Percentiles rank a stretch among this genome's conserved stretches.
Evolutionary conservation across 495 filamentous ascomycete genomes (phyloP).

Genomic region (Hypoxylon fuscum): DNA sequence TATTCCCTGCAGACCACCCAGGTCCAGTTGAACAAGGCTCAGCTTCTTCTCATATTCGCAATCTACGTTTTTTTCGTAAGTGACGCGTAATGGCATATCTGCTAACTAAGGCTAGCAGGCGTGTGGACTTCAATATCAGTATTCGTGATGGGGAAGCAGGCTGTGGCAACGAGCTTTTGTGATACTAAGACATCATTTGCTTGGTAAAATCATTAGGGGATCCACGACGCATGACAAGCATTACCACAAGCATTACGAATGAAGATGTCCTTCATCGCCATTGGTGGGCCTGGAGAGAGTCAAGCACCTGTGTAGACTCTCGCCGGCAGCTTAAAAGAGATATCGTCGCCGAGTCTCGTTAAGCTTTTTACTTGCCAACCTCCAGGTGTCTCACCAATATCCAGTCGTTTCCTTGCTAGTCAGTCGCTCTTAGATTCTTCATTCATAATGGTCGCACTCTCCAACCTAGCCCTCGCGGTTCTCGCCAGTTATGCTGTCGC

Average conservation of each 20-base stretch:
- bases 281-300: neutral
- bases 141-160: too few species aligned
- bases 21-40: conserved; percentile 30
- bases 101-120: conserved; percentile 5
- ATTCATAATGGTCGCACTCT: conserved; percentile 44
- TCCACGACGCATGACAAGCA: conserved; percentile 19
- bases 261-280: neutral
- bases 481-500: too few species aligned
- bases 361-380: conserved; percentile 13
- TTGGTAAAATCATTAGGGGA: neutral
- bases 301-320: neutral
- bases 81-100: conserved; percentile 28
- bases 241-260: conserved; percentile 27
- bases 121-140: neutral
- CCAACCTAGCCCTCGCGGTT: conserved; percentile 37
- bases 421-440: too few species aligned
- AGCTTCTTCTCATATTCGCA: conserved; percentile 21
- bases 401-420: too few species aligned
- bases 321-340: conserved; percentile 3
- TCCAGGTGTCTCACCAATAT: too few species aligned
- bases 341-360: neutral
- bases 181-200: conserved; percentile 1
- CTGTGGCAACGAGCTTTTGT: neutral
- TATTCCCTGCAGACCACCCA: conserved; percentile 5
- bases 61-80: conserved; percentile 16